Base-by-base conservation (phyloP, 1,284 basidiomycete genomes). In the Pyrrhoderma lamaoense region DNA sequence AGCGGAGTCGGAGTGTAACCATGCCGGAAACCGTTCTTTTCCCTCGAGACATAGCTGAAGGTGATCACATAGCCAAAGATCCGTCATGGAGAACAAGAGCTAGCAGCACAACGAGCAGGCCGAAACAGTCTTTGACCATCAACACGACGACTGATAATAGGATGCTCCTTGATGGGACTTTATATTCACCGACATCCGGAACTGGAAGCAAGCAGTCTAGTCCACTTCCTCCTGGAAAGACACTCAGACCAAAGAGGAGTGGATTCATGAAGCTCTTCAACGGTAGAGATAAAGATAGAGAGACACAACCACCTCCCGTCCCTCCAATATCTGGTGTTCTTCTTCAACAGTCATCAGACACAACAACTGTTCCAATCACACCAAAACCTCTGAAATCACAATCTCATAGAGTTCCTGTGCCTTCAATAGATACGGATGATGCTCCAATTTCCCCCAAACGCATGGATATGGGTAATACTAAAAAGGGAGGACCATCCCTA, bases 241-340 rank as follows among this genome's bases (percentile, higher is more conserved):
- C 65, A 1, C 60, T 88, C 39, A 82, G 77, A 61, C 77, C 79
- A 52, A 85, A 85, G 70, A 89, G 84, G 64, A 89, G 86, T 58
- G 87, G 85, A 1, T 85, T 90, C 62, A 79, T 90, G 82, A 73
- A 84, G 51, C 65, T 90, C 11, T 89, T 90, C 65, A 80, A 82
- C 60, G 72, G 72, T 23, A 77, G 74, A 58, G 66, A 69, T 22
- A 70, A 68, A 61, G 79, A 75, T 70, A 55, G 75, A 70, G 40
- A 69, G 61, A 52, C 25, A 2, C 43, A 45, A 61, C 57, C 9
- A 2, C 65, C 65, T 4, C 74, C 73, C 1, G 80, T 80, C 5
- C 80, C 84, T 13, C 71, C 82, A 3, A 80, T 80, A 22, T 60
- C 71, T 8, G 58, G 77, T 38, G 16, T 25, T 16, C 42, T 11